Conservation (phyloP, 305 asterid species). For the Solanum hybrid region DNA sequence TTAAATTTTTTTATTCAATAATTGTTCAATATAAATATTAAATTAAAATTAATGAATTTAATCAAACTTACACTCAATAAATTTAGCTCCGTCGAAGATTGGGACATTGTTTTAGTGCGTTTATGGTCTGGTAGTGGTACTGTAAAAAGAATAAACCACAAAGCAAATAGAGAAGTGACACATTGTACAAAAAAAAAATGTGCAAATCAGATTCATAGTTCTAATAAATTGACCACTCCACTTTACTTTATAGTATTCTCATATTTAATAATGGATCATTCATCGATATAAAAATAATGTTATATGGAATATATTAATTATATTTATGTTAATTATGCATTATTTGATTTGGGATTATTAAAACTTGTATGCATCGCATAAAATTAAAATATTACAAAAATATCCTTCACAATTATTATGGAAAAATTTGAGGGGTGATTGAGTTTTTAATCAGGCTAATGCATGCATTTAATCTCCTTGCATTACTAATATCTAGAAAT, state of each 20-base stretch:
- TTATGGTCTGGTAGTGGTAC: neutral
- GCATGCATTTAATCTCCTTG: neutral
- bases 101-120: neutral
- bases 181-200: neutral
- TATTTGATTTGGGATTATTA: neutral
- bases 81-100: neutral
- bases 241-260: neutral
- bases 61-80: neutral
- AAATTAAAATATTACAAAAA: too few relatives aligned
- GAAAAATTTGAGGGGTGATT: neutral
- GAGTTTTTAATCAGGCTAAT: neutral
- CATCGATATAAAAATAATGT: too few relatives aligned
- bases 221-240: neutral
- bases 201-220: neutral
- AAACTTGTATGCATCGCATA: too few relatives aligned
- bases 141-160: neutral
- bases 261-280: neutral
- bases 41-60: too few relatives aligned
- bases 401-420: neutral
- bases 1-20: neutral
- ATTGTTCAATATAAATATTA: too few relatives aligned
- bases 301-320: too few relatives aligned
- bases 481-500: too few relatives aligned
- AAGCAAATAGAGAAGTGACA: neutral
- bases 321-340: too few relatives aligned